These are phyloP conservation scores for Aureobasidium sp. DNA, from an alignment of 2,329 filamentous ascomycete genomes.

Conservation along the genomic window DNA sequence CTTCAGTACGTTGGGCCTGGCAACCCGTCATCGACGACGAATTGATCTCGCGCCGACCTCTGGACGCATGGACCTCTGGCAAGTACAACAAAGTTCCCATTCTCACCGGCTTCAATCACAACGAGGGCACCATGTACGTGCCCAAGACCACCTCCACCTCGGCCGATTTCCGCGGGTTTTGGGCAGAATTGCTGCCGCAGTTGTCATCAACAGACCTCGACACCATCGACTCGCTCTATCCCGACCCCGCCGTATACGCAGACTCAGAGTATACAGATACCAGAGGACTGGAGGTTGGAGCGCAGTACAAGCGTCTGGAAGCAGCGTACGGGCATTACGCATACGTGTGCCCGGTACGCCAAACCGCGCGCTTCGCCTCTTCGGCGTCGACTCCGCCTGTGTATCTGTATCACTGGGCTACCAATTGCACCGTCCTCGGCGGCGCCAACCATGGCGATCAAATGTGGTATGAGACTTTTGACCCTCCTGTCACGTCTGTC, in stretches of 20 bases:
- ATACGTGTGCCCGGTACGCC: conserved; percentile 57
- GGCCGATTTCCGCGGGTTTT: conserved; percentile 54
- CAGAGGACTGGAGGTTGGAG: conserved; percentile 36
- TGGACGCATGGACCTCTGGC: conserved; percentile 51
- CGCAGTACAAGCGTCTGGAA: conserved; percentile 52
- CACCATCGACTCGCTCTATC: conserved; percentile 54
- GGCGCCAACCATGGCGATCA: conserved; percentile 32
- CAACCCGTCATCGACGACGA: conserved; percentile 62
- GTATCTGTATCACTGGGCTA: conserved; percentile 56
- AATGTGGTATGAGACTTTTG: conserved; percentile 30
- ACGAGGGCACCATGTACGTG: conserved; percentile 62
- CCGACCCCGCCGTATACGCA: conserved; percentile 44
- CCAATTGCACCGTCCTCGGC: conserved; percentile 34
- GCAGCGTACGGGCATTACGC: conserved; percentile 59
- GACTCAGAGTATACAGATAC: conserved; percentile 37
- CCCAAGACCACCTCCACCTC: conserved; percentile 42
- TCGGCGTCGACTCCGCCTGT: conserved; percentile 31
- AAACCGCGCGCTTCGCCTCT: conserved; percentile 46
- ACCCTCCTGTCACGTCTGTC: conserved; percentile 21
- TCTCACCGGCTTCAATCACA: conserved; percentile 63
- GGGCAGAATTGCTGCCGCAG: conserved; percentile 53
- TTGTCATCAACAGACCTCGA: conserved; percentile 48
- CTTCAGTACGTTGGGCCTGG: conserved; percentile 51
- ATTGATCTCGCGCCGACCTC: conserved; percentile 51
- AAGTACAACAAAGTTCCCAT: conserved; percentile 53